These are phyloP conservation scores for Paracoccidioides lutzii DNA, from an alignment of 2,329 filamentous ascomycete species.

Conservation along the genomic window DNA sequence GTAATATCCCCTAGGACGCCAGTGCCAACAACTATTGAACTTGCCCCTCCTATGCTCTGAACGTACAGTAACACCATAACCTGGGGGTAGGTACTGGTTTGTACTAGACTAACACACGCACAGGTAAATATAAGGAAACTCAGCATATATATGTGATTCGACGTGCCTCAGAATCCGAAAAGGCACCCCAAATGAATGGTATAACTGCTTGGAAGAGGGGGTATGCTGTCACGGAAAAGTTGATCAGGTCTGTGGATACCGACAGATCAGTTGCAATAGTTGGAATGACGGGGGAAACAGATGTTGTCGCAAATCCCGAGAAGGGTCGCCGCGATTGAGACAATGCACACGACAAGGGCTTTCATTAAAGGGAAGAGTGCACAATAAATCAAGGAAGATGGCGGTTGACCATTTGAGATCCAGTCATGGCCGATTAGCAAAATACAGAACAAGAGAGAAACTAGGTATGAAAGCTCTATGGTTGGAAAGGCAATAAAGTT, in stretches of 20 bases:
- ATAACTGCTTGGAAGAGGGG: conserved; percentile 34
- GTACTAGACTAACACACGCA: conserved; percentile 31
- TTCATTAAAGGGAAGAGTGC: background rate
- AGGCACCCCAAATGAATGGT: conserved; percentile 30
- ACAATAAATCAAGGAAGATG: background rate
- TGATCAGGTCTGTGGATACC: conserved; percentile 28
- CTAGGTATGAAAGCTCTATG: background rate
- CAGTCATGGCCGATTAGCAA: too few relatives aligned
- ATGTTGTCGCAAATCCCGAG: conserved; percentile 35
- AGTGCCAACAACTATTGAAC: conserved; percentile 32
- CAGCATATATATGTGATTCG: conserved; percentile 29
- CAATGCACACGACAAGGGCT: background rate
- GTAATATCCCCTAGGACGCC: conserved; percentile 34
- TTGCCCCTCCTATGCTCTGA: conserved; percentile 33
- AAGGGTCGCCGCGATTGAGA: conserved; percentile 10
- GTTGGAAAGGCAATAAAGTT: background rate
- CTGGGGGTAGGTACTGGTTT: conserved; percentile 25
- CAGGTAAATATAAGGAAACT: conserved; percentile 30
- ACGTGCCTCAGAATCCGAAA: conserved; percentile 32
- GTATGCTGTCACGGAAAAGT: conserved; percentile 36
- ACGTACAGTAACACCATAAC: conserved; percentile 31
- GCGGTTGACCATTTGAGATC: background rate
- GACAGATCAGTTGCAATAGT: conserved; percentile 29
- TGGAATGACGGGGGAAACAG: conserved; percentile 35
- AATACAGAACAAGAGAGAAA: background rate